A percentile compares a stretch with the other conserved stretches of the same genome.
phyloP scores from a whole-genome alignment of 108 stramenopile species.

The Schizochytrium sp. region DNA sequence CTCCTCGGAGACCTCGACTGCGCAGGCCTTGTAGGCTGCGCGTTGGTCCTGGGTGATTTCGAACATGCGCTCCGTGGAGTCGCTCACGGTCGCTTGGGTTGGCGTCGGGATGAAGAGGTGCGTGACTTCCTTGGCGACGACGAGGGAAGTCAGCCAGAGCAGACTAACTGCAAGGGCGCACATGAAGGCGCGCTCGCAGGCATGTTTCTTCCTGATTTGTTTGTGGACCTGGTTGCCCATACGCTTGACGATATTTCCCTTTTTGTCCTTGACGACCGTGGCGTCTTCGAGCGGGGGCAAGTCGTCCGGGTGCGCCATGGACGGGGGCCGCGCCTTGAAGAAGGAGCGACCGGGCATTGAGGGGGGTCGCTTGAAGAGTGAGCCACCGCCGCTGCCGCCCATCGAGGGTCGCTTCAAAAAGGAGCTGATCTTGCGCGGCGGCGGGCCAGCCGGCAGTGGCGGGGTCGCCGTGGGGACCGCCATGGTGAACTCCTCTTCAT shows the following conservation, averaged over 20 bases:
- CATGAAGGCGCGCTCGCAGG: slow-evolving; percentile 16
- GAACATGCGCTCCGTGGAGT: not conserved
- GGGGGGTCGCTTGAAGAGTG: too few species aligned
- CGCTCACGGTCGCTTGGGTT: not conserved
- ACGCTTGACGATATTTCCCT: not conserved
- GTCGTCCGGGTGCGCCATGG: not conserved
- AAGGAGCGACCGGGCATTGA: too few species aligned
- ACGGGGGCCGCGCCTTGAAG: not conserved
- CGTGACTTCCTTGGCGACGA: not conserved
- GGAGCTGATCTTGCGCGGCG: too few species aligned
- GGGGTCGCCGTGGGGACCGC: too few species aligned
- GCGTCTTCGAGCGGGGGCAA: too few species aligned
- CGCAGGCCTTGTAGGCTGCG: not conserved
- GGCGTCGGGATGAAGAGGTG: not conserved
- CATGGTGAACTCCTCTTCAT: too few species aligned
- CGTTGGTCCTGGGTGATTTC: not conserved
- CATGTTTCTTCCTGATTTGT: slow-evolving; percentile 1
- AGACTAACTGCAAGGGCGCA: not conserved
- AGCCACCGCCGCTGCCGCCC: too few species aligned
- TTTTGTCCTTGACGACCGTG: not conserved
- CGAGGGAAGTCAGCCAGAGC: not conserved
- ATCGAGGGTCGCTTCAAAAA: too few species aligned
- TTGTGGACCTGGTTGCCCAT: not conserved
- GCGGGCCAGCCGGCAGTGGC: too few species aligned
- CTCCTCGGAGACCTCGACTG: not conserved